phyloP scores from a whole-genome alignment of 768 basidiomycete genomes.

The Hysterangium stoloniferum region DNA sequence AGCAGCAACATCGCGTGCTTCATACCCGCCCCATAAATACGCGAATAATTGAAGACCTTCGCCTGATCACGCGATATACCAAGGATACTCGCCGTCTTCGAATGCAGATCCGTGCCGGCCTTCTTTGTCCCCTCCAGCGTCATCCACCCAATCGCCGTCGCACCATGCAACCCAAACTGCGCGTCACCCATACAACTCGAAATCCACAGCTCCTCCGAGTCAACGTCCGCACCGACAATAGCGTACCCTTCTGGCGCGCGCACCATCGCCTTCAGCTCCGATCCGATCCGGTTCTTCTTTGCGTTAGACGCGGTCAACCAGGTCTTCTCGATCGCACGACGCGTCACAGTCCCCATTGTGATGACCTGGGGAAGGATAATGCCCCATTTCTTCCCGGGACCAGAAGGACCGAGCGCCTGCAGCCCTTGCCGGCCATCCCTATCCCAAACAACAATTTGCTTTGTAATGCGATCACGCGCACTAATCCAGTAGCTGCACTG shows the following conservation, averaged over 20 bases:
- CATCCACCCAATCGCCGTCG: slow-evolving; percentile 99
- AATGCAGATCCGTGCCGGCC: slow-evolving; percentile 91
- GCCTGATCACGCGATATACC: slow-evolving; percentile 92
- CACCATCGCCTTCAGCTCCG: slow-evolving; percentile 97
- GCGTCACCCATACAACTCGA: slow-evolving; percentile 98
- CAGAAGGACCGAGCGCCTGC: slow-evolving; percentile 3
- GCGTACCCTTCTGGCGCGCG: slow-evolving; percentile 88
- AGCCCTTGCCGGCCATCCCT: slow-evolving; percentile 11
- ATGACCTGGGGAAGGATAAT: slow-evolving; percentile 94
- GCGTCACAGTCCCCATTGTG: slow-evolving; percentile 98
- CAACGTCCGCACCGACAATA: slow-evolving; percentile 96
- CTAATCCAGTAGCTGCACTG: slow-evolving; percentile 98
- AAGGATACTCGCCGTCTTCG: slow-evolving; percentile 89
- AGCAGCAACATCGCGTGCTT: slow-evolving; percentile 85
- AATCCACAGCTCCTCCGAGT: slow-evolving; percentile 98
- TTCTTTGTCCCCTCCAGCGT: slow-evolving; percentile 95
- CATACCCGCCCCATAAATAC: slow-evolving; percentile 98
- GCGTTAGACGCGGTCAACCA: slow-evolving; percentile 99
- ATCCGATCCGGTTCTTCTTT: slow-evolving; percentile 95
- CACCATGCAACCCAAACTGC: slow-evolving; percentile 94
- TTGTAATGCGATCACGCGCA: slow-evolving; percentile 81
- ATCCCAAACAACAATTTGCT: slow-evolving; percentile 92
- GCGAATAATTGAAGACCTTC: slow-evolving; percentile 98
- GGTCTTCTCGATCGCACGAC: slow-evolving; percentile 93
- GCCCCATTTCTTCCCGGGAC: slow-evolving; percentile 54